These are phyloP conservation scores for Sporothrix humicola DNA, from an alignment of 2,329 filamentous ascomycete genomes.

Conservation along the genomic window DNA sequence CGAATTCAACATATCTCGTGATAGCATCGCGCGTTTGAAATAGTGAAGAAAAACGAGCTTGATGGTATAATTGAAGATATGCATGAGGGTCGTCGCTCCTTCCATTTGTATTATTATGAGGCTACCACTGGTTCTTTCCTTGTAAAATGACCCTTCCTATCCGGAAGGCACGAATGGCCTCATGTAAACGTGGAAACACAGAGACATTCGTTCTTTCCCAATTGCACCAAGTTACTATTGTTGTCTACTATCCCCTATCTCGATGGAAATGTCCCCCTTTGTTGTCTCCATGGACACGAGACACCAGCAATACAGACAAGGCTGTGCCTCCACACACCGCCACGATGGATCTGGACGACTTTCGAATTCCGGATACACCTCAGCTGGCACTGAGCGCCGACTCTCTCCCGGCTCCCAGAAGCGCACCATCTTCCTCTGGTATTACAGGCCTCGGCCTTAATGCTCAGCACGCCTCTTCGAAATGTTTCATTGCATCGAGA, in stretches of 20 bases:
- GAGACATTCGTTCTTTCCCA: neutral
- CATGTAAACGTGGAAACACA: neutral
- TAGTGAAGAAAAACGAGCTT: too few species aligned
- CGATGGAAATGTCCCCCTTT: neutral
- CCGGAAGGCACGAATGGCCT: neutral
- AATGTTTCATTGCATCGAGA: neutral
- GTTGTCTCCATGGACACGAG: neutral
- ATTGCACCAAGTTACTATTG: neutral
- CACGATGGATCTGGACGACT: slow-evolving; percentile 21
- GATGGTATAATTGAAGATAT: neutral
- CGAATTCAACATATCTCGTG: too few species aligned
- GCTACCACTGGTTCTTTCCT: neutral
- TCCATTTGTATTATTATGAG: neutral
- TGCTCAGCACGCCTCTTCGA: neutral
- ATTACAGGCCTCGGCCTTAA: neutral
- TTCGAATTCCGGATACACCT: slow-evolving; percentile 32
- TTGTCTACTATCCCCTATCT: neutral
- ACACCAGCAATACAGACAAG: neutral
- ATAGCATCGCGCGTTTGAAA: too few species aligned
- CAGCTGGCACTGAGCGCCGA: neutral
- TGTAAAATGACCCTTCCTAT: neutral
- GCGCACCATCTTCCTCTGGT: neutral
- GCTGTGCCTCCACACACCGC: neutral
- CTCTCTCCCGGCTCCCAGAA: neutral
- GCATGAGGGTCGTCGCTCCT: neutral